Evolutionary conservation across 768 basidiomycete species (phyloP), one percentile per base, ranked within the genome.

Genomic region (Atractiella rhizophila): DNA sequence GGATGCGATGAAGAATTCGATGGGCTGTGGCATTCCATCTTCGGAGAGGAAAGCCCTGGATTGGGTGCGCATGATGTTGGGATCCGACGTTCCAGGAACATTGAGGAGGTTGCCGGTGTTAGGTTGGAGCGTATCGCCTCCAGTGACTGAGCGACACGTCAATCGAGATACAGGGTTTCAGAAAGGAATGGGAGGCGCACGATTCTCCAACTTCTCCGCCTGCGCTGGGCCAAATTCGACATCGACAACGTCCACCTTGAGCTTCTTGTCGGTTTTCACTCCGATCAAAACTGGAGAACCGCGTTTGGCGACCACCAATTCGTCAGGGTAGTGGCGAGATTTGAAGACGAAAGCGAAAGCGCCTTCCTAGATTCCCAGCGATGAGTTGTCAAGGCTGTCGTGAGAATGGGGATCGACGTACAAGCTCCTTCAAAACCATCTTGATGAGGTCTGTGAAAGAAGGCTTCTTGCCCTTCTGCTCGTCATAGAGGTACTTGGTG

Each of bases 291-390:
- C 71, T 23, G 91, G 91, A 12, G 88, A 94, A 51, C 91, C 91
- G 54, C 91, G 79, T 52, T 86, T 83, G 43, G 86, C 83, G 37
- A 80, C 79, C 47, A 96, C 86, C 48, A 86, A 71, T 59, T 96
- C 80, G 51, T 88, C 79, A 31, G 91, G 91, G 67, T 72, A 98
- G 64, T 96, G 85, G 26, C 59, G 60, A 5, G 85, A 91, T 65
- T 91, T 96, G 77, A 98, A 94, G 51, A 94, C 85, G 61, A 98
- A 88, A 15, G 91, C 91, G 53, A 96, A 98, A 2, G 91, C 94
- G 30, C 91, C 91, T 64, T 98, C 83, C 62, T 63, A 46, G 13
- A 26, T 24, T 9, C 21, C 3, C 39, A 23, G 12, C 20, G 2
- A 38, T 1, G 23, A 2, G 35, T 20, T 19, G 35, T 24, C 23